These are phyloP conservation scores for Moesziomyces parantarcticus DNA, from an alignment of 1,284 basidiomycete species.

Conservation along the genomic window DNA sequence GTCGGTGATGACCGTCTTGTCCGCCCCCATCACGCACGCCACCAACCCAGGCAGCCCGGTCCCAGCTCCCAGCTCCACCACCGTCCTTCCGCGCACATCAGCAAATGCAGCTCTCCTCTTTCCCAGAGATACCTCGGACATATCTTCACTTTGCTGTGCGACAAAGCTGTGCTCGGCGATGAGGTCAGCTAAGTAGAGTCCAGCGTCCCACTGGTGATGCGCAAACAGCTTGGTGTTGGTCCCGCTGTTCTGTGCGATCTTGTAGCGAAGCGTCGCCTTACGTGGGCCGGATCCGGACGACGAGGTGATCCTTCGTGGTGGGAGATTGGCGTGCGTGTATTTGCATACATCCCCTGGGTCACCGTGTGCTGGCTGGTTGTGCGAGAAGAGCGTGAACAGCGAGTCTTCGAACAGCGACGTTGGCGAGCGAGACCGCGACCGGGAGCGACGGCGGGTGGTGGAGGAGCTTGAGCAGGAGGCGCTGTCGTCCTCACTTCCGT, in stretches of 20 bases:
- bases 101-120: constrained; percentile 17
- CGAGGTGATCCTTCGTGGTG: constrained; percentile 18
- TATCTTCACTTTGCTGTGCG: background rate
- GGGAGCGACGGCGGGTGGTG: background rate
- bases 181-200: constrained; percentile 54
- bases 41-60: constrained; percentile 58
- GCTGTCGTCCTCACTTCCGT: constrained; percentile 6
- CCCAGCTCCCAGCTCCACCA: constrained; percentile 61
- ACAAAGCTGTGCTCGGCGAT: constrained; percentile 32
- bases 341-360: constrained; percentile 52
- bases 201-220: constrained; percentile 66
- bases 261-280: constrained; percentile 35
- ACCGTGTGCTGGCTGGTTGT: constrained; percentile 59
- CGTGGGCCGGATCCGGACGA: background rate
- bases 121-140: background rate
- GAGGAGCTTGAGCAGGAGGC: constrained; percentile 12
- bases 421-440: constrained; percentile 21
- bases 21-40: constrained; percentile 44
- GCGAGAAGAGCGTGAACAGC: constrained; percentile 59
- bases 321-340: constrained; percentile 46
- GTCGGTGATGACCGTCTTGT: constrained; percentile 45
- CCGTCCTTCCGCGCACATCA: constrained; percentile 40
- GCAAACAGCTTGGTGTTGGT: constrained; percentile 61
- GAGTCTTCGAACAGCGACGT: constrained; percentile 58
- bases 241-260: constrained; percentile 47